Evolutionary conservation across 768 basidiomycete species (phyloP).

Genomic region (Rhodotorula taiwanensis): DNA sequence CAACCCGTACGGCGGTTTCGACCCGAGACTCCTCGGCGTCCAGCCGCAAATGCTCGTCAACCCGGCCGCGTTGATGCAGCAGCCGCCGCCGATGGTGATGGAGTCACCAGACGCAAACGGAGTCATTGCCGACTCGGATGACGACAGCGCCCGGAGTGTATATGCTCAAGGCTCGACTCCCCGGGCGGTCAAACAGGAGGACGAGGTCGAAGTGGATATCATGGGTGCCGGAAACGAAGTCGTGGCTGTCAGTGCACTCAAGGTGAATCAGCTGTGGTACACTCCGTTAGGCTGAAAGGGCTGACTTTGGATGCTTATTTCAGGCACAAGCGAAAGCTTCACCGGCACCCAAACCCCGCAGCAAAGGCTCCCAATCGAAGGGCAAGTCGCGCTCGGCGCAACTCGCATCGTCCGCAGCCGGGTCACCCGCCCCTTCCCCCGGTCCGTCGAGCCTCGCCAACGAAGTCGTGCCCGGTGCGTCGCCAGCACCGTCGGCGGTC

Average conservation of each 20-base stretch:
- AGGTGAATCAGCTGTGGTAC: neutral
- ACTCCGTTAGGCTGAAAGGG: neutral
- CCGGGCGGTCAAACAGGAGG: neutral
- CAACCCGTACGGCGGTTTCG: neutral
- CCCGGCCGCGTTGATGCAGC: too few relatives aligned
- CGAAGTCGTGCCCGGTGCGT: neutral
- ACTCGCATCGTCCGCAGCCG: neutral
- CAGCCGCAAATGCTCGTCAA: neutral
- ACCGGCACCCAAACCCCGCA: neutral
- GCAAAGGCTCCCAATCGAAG: neutral
- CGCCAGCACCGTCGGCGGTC: neutral
- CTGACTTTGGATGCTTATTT: neutral
- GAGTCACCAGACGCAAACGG: too few relatives aligned
- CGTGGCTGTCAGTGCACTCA: neutral
- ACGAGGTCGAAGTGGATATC: conserved; percentile 3
- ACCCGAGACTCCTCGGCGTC: neutral
- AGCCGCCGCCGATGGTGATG: too few relatives aligned
- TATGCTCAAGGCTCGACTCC: too few relatives aligned
- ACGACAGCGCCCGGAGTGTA: neutral
- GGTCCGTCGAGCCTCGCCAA: conserved; percentile 19
- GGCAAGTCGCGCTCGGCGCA: neutral
- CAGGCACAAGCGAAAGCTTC: neutral
- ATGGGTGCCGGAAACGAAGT: neutral
- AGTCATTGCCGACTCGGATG: conserved; percentile 13
- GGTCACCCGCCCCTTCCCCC: conserved; percentile 23